These are phyloP conservation scores for Talaromyces sp. DNA, from an alignment of 2,329 filamentous ascomycete genomes.

Conservation along the genomic window DNA sequence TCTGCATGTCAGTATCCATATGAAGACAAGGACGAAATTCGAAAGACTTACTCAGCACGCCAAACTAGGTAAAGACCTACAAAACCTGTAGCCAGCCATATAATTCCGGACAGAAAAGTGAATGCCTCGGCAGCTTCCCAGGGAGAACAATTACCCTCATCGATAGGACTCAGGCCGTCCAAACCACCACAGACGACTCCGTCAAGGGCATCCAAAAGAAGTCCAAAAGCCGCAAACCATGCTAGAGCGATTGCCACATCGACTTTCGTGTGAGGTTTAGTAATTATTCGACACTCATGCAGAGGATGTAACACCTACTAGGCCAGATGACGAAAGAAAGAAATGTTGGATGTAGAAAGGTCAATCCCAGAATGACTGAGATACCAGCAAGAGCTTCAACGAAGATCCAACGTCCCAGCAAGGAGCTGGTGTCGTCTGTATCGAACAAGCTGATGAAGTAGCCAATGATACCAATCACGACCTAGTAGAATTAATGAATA, in stretches of 20 bases:
- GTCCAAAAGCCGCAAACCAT: constrained; percentile 67
- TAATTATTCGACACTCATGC: neutral
- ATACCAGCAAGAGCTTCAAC: constrained; percentile 68
- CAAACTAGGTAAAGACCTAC: constrained; percentile 15
- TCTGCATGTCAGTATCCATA: neutral
- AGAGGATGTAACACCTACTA: constrained; percentile 24
- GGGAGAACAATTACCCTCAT: constrained; percentile 56
- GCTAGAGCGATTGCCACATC: constrained; percentile 65
- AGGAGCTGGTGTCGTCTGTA: constrained; percentile 48
- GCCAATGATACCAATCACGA: constrained; percentile 65
- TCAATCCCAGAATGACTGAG: constrained; percentile 63
- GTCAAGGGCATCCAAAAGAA: constrained; percentile 57
- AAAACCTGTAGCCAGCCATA: constrained; percentile 53
- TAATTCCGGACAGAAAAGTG: constrained; percentile 64
- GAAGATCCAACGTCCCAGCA: constrained; percentile 67
- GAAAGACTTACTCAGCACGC: constrained; percentile 16
- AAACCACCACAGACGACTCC: constrained; percentile 52
- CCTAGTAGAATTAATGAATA: constrained; percentile 27
- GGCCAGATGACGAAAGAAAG: constrained; percentile 66
- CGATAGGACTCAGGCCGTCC: constrained; percentile 56
- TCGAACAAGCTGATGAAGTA: constrained; percentile 55
- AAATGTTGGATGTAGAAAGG: constrained; percentile 71
- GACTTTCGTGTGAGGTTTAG: constrained; percentile 33
- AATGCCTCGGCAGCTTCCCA: constrained; percentile 71
- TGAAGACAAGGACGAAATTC: neutral